phyloP scores from a whole-genome alignment of 306 rosid species.

The Fagus crenata region DNA sequence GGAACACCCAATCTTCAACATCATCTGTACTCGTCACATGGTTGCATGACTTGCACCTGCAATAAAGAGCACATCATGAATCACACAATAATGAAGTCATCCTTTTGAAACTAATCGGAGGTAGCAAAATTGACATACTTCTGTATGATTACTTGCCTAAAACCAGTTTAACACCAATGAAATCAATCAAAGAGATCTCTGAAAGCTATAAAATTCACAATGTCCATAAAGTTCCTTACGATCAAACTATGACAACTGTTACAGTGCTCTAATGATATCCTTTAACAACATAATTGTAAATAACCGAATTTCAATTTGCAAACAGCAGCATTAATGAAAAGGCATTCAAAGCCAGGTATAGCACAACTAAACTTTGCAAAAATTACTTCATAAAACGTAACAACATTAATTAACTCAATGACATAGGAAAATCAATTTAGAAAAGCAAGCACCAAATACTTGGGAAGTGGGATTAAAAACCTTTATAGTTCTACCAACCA shows the following conservation, averaged over 20 bases:
- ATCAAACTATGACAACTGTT: neutral
- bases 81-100: neutral
- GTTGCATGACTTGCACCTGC: slow-evolving; percentile 96
- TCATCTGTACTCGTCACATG: slow-evolving; percentile 79
- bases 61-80: slow-evolving; percentile 17
- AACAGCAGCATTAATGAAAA: no score
- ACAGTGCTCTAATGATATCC: neutral
- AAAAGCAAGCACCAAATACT: no score
- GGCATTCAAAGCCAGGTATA: no score
- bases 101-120: neutral
- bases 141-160: no score
- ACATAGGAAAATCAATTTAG: no score
- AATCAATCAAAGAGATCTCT: neutral
- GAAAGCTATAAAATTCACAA: neutral
- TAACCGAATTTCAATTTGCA: no score
- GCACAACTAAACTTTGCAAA: no score
- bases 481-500: no score
- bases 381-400: no score
- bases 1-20: slow-evolving; percentile 90
- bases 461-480: no score
- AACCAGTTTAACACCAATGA: neutral
- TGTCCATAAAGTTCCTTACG: neutral
- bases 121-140: neutral
- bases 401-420: no score
- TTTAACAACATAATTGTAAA: no score